phyloP scores from a whole-genome alignment of 2,329 filamentous ascomycete genomes.

The Phaeomoniella chlamydospora region DNA sequence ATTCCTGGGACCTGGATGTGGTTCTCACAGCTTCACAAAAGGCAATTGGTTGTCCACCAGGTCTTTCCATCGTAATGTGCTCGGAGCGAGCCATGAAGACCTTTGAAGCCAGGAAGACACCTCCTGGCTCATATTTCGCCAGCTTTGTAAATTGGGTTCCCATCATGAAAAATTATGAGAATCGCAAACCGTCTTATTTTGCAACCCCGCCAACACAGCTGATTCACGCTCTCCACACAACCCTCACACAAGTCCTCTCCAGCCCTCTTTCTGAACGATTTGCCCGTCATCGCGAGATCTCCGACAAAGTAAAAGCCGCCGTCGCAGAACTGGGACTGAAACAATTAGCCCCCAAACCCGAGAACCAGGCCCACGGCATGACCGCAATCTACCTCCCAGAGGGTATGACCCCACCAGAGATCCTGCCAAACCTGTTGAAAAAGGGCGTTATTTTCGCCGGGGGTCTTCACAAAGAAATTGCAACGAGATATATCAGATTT shows the following conservation, averaged over 20 bases:
- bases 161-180: constrained; percentile 98
- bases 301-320: constrained; percentile 74
- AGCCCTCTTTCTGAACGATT: constrained; percentile 71
- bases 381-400: constrained; percentile 94
- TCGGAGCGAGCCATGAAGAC: constrained; percentile 73
- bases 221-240: constrained; percentile 80
- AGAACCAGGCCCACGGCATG: constrained; percentile 94
- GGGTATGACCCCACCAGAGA: constrained; percentile 60
- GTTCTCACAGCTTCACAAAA: constrained; percentile 94
- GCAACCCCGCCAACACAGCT: constrained; percentile 92
- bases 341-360: constrained; percentile 70
- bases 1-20: constrained; percentile 84
- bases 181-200: constrained; percentile 94
- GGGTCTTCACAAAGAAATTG: constrained; percentile 91
- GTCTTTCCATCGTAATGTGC: constrained; percentile 86
- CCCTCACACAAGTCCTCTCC: constrained; percentile 73
- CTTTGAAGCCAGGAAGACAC: constrained; percentile 67
- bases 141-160: constrained; percentile 96
- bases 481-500: constrained; percentile 82
- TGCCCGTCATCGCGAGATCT: constrained; percentile 62
- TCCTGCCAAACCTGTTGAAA: constrained; percentile 71
- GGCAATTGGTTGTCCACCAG: constrained; percentile 88
- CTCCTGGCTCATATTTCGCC: constrained; percentile 80
- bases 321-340: constrained; percentile 69
- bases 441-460: constrained; percentile 90